These are phyloP conservation scores for Alternaria arbusti DNA, from an alignment of 2,329 filamentous ascomycete species.

Conservation along the genomic window DNA sequence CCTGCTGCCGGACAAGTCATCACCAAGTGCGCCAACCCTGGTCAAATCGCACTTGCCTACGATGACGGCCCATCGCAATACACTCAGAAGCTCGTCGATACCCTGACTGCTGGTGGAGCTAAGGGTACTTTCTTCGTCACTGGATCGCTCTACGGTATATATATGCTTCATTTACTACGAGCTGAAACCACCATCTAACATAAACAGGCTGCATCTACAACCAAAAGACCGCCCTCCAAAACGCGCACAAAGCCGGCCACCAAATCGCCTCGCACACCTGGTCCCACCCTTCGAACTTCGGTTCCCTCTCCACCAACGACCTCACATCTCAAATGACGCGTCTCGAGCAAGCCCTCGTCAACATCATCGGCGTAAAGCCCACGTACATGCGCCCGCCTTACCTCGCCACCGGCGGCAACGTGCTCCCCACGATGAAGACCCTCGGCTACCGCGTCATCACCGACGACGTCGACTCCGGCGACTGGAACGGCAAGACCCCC, in stretches of 20 bases:
- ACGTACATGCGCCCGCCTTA: conserved; percentile 49
- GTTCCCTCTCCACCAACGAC: conserved; percentile 36
- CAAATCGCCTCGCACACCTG: conserved; percentile 48
- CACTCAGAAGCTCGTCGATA: conserved; percentile 43
- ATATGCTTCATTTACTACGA: background rate
- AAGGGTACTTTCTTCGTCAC: conserved; percentile 48
- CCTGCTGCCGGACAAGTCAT: conserved; percentile 40
- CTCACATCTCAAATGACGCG: conserved; percentile 42
- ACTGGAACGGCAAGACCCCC: conserved; percentile 44
- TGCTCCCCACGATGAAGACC: conserved; percentile 41
- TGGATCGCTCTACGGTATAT: conserved; percentile 32
- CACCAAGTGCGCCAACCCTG: conserved; percentile 36
- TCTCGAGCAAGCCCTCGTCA: conserved; percentile 43
- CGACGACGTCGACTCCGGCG: conserved; percentile 41
- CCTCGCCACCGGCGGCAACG: conserved; percentile 41
- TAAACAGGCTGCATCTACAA: conserved; percentile 39
- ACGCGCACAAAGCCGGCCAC: conserved; percentile 42
- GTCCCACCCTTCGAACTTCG: conserved; percentile 43
- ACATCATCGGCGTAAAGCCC: conserved; percentile 46
- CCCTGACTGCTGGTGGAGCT: conserved; percentile 36
- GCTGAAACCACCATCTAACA: background rate
- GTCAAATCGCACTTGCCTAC: conserved; percentile 43
- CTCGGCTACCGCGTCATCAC: conserved; percentile 47
- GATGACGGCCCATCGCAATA: conserved; percentile 47
- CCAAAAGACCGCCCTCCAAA: conserved; percentile 38